These are phyloP conservation scores for Astrocystis sublimbata DNA, from an alignment of 495 filamentous ascomycete species.

Conservation along the genomic window DNA sequence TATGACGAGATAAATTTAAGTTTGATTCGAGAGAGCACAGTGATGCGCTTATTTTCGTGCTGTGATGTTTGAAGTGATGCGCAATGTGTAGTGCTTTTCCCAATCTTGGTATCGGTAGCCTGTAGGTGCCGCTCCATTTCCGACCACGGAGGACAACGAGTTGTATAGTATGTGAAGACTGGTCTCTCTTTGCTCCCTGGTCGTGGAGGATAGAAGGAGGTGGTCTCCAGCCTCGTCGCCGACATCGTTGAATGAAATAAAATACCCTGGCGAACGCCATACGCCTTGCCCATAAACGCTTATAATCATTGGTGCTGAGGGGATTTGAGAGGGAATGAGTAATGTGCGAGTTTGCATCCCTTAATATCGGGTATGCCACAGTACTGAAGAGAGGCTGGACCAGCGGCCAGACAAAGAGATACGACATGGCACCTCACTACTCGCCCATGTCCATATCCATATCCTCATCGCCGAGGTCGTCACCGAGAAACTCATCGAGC, in stretches of 20 bases:
- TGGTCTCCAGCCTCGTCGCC: not conserved
- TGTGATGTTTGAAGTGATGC: no score
- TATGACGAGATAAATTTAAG: not conserved
- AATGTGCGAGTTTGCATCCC: not conserved
- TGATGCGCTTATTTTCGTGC: no score
- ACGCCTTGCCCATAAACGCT: not conserved
- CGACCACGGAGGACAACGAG: not conserved
- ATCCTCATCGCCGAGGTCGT: constrained; percentile 46
- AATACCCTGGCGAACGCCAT: constrained; percentile 6
- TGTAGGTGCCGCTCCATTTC: not conserved
- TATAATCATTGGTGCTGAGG: not conserved
- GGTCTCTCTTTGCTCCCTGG: not conserved
- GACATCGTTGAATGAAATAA: constrained; percentile 11
- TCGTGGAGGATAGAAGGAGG: not conserved
- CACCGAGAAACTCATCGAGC: constrained; percentile 50
- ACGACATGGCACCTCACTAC: not conserved
- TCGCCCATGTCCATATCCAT: constrained; percentile 35
- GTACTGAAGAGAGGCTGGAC: not conserved
- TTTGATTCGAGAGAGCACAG: no score
- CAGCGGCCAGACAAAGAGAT: no score
- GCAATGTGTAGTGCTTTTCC: no score
- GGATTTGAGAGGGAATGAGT: not conserved
- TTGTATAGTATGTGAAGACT: not conserved
- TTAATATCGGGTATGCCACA: not conserved
- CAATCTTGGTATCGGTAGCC: no score